Base-by-base conservation (phyloP, 148 eudicot genomes). In the Cornus kousa region DNA sequence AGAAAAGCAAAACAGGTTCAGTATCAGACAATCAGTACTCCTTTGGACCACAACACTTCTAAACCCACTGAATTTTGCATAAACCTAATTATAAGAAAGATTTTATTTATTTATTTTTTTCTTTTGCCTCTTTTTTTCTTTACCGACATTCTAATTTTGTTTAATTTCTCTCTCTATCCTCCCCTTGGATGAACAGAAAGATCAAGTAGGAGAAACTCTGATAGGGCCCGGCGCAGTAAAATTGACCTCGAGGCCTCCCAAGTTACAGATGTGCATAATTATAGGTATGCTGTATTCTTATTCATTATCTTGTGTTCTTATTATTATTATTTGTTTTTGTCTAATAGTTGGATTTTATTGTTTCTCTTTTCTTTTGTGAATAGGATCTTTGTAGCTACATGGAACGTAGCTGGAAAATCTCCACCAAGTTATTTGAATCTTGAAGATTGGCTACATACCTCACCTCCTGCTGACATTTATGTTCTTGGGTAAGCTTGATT, bases 401-500 rank as follows among this genome's bases (percentile, higher is more conserved):
- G 99, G 99, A 96, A 96, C 89, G 99, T 96, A 46, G 99, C 89
- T 76, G 99, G 99, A 81, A 96, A 93, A 86, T 93, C 99, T 62
- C 99, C 99, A 0, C 97, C 98, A 20, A 86, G 83, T 82, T 73
- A 87, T 82, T 89, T 96, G 83, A 96, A 89, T 92, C 97, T 96
- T 74, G 94, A 92, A 80, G 99, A 96, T 65, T 96, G 99, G 99
- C 95, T 96, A 70, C 95, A 96, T 80, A 86, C 97, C 53, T 93
- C 98, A 75, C 95, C 99, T 80, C 91, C 97, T 67, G 99, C 98
- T 85, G 98, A 96, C 78, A 88, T 96, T 73, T 96, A 96, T 87
- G 99, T 93, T 84, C 95, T 96, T 77, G 99, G 99, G 99, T 96
- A 78, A 85, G 90, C 76, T 60, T 74, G 7, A 10, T 40, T 65